phyloP scores from a whole-genome alignment of 768 basidiomycete species.

The Cyclocybe aegerita region DNA sequence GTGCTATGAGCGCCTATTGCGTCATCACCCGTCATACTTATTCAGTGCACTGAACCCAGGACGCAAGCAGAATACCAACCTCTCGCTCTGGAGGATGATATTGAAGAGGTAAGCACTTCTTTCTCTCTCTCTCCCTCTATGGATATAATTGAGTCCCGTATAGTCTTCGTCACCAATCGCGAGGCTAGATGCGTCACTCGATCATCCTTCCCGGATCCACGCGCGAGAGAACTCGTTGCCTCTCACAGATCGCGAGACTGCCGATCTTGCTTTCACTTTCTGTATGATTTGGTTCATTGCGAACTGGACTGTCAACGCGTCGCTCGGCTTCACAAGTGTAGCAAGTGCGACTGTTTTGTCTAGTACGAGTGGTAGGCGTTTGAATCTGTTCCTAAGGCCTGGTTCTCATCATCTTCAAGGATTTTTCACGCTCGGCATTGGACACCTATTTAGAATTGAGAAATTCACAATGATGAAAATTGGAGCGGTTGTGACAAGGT shows the following conservation, averaged over 20 bases:
- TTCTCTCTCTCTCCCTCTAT: neutral
- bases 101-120: constrained; percentile 5
- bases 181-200: neutral
- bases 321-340: constrained; percentile 88
- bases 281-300: constrained; percentile 93
- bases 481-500: constrained; percentile 80
- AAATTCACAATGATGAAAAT: constrained; percentile 70
- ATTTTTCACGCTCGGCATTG: constrained; percentile 89
- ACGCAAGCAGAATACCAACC: constrained; percentile 23
- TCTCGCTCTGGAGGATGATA: constrained; percentile 17
- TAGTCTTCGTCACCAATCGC: neutral
- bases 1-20: constrained; percentile 1
- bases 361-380: constrained; percentile 77
- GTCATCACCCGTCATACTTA: neutral
- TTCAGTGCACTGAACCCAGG: constrained; percentile 6
- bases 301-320: constrained; percentile 87
- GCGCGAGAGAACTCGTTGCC: constrained; percentile 13
- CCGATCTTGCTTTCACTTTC: constrained; percentile 74
- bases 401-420: constrained; percentile 44
- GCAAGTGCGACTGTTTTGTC: constrained; percentile 90
- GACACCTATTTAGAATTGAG: constrained; percentile 82
- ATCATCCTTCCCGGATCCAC: neutral
- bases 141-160: neutral
- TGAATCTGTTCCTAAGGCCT: neutral
- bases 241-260: constrained; percentile 59